A percentile compares a stretch with the other conserved stretches of the same genome.
phyloP scores from a whole-genome alignment of 768 basidiomycete genomes.

The Termitomyces sp. region DNA sequence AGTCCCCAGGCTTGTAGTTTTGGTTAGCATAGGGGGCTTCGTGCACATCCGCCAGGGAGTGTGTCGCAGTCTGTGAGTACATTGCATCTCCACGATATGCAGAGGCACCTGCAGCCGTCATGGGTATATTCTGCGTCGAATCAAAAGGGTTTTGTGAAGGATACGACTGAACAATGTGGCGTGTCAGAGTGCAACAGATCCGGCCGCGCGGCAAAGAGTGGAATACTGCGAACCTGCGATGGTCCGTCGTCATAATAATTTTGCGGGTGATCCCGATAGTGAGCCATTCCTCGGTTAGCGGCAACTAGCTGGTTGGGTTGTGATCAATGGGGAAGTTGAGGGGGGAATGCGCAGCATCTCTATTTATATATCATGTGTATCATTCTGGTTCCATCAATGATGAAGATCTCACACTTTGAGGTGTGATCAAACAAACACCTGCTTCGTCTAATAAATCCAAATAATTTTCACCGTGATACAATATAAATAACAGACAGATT shows the following conservation, averaged over 20 bases:
- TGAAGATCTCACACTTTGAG: neutral
- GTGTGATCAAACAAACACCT: neutral
- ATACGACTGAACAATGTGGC: neutral
- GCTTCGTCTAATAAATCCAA: neutral
- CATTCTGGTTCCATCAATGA: neutral
- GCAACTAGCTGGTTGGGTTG: neutral
- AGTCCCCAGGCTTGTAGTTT: conserved; percentile 13
- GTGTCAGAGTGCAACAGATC: neutral
- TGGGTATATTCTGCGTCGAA: conserved; percentile 13
- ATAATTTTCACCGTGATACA: neutral
- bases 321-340: neutral
- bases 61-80: conserved; percentile 14
- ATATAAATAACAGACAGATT: conserved; percentile 5
- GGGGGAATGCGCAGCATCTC: neutral
- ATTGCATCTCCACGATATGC: conserved; percentile 9
- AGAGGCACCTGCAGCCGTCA: conserved; percentile 8
- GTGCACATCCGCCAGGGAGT: conserved; percentile 11
- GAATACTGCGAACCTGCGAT: conserved; percentile 8
- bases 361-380: neutral
- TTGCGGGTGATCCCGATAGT: conserved; percentile 15
- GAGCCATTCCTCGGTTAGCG: conserved; percentile 4
- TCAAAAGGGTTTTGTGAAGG: conserved; percentile 13
- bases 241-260: conserved; percentile 15
- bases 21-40: conserved; percentile 6
- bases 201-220: neutral